Evolutionary conservation across 441 rosid species (phyloP).

Genomic region (Metrosideros polymorpha): DNA sequence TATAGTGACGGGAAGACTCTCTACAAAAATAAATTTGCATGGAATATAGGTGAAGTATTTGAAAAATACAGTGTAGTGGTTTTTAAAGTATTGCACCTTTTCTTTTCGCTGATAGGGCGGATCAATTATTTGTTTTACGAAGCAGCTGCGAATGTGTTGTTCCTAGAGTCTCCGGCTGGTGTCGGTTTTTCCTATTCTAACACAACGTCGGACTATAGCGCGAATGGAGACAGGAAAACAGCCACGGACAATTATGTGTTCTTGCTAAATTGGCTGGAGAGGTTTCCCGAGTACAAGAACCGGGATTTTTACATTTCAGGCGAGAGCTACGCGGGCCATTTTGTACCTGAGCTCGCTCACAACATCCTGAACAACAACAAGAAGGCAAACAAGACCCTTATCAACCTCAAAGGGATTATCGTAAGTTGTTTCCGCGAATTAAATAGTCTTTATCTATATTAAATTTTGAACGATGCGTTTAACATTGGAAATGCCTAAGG

Average conservation of each 20-base stretch:
- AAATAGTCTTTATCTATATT: neutral
- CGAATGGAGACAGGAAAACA: slow-evolving; percentile 11
- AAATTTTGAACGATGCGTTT: neutral
- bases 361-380: slow-evolving; percentile 17
- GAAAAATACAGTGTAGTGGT: neutral
- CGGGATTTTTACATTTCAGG: slow-evolving; percentile 23
- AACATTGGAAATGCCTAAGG: neutral
- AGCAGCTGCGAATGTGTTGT: slow-evolving; percentile 22
- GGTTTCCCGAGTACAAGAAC: slow-evolving; percentile 29
- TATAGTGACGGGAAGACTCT: slow-evolving; percentile 77
- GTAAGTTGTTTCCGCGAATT: neutral
- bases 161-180: slow-evolving; percentile 28
- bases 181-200: slow-evolving; percentile 33
- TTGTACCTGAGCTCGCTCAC: slow-evolving; percentile 27
- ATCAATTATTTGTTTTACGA: neutral
- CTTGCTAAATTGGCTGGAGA: slow-evolving; percentile 26
- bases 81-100: neutral
- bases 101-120: too few relatives aligned
- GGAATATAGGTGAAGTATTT: slow-evolving; percentile 50
- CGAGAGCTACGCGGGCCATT: slow-evolving; percentile 36
- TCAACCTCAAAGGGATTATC: slow-evolving; percentile 27
- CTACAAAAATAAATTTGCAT: slow-evolving; percentile 41
- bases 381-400: neutral
- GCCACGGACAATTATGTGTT: slow-evolving; percentile 15
- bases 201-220: slow-evolving; percentile 12